A percentile compares a stretch with the other conserved stretches of the same genome.
phyloP scores from a whole-genome alignment of 164 flowering plant genomes.

The Magnolia changhungtana region DNA sequence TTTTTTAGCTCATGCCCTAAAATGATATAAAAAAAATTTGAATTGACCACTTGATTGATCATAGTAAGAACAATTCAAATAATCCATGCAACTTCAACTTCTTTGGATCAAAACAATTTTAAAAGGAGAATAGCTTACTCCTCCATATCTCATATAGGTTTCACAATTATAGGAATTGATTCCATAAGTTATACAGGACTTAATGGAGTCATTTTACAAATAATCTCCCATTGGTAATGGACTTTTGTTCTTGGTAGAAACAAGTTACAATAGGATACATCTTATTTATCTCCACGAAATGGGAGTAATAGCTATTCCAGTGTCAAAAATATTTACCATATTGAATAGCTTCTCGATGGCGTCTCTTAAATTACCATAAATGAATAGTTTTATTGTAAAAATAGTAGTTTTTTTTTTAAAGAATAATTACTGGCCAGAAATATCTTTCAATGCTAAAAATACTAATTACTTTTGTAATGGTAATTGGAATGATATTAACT shows the following conservation, averaged over 20 bases:
- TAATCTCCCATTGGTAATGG: not conserved
- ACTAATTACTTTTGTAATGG: not conserved
- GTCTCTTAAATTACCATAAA: not conserved
- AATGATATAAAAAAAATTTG: too few relatives aligned
- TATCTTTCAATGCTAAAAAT: too few relatives aligned
- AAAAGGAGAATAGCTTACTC: constrained; percentile 10
- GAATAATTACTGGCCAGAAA: not conserved
- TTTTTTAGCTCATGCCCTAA: too few relatives aligned
- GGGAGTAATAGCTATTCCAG: not conserved
- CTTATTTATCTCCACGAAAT: constrained; percentile 6
- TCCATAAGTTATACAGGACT: constrained; percentile 7
- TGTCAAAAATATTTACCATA: too few relatives aligned
- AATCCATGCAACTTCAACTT: constrained; percentile 10
- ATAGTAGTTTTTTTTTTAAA: not conserved
- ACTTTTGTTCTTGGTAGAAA: constrained; percentile 3
- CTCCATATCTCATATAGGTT: constrained; percentile 15
- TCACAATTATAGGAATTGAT: constrained; percentile 10
- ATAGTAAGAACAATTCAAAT: constrained; percentile 3
- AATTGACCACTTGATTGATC: too few relatives aligned
- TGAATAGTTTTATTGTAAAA: not conserved
- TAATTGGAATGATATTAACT: not conserved
- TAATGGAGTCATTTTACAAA: not conserved
- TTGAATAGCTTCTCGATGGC: too few relatives aligned
- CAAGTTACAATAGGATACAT: constrained; percentile 2
- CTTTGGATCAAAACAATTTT: constrained; percentile 11